phyloP scores from a whole-genome alignment of 2,329 filamentous ascomycete species.

The Monilinia aucupariae region DNA sequence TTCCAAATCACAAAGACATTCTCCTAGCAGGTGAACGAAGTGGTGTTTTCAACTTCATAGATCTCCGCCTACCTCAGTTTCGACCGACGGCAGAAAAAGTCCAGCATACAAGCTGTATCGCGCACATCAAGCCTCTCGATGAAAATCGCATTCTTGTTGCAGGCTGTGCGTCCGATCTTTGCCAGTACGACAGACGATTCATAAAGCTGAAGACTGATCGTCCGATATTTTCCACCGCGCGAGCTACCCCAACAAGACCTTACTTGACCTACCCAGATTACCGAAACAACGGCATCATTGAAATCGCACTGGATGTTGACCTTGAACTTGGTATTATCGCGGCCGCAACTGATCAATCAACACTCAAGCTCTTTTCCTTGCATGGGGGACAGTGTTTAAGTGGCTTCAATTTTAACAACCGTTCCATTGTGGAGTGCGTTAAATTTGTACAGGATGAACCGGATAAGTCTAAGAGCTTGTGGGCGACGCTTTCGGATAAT shows the following conservation, averaged over 20 bases:
- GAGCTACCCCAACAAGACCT: conserved; percentile 31
- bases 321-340: conserved; percentile 46
- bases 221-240: not conserved
- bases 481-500: not conserved
- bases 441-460: conserved; percentile 24
- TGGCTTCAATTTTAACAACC: not conserved
- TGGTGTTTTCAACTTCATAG: conserved; percentile 35
- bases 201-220: conserved; percentile 7
- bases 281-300: conserved; percentile 44
- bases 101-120: conserved; percentile 39
- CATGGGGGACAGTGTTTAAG: conserved; percentile 22
- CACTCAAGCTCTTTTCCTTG: conserved; percentile 30
- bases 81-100: conserved; percentile 24
- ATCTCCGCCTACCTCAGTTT: conserved; percentile 32
- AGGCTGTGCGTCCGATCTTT: conserved; percentile 46
- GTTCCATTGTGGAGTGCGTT: conserved; percentile 20
- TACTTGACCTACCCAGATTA: conserved; percentile 47
- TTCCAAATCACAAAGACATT: conserved; percentile 40
- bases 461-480: conserved; percentile 26
- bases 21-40: conserved; percentile 48
- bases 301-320: conserved; percentile 49
- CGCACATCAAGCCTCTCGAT: conserved; percentile 47
- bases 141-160: conserved; percentile 48
- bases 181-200: conserved; percentile 53
- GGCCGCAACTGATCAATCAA: conserved; percentile 34